Base-by-base conservation (phyloP, 768 basidiomycete species). In the Boletus sensibilis region DNA sequence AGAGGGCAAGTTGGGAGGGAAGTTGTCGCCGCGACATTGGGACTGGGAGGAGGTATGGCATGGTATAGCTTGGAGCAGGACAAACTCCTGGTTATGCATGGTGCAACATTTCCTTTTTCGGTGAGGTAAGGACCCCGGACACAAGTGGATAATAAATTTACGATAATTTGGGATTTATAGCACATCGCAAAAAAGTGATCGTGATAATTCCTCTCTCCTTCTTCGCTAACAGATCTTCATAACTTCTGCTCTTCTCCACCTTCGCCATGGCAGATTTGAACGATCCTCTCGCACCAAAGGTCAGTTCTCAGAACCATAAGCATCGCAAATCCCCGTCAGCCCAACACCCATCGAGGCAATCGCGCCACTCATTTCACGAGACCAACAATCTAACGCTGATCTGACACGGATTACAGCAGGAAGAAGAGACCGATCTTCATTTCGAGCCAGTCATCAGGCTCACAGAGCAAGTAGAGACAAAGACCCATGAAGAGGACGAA, bases 401-500 rank as follows among this genome's bases (percentile, higher is more conserved):
- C 68, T 68, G 55, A 58, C 64, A 23, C 52, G 57, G 40, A 60
- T 63, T 60, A 58, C 46, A 65, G 66, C 68, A 78, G 65, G 81
- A 85, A 57, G 94, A 96, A 73, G 92, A 94, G 74, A 67, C 80
- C 76, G 93, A 96, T 75, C 82, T 84, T 64, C 90, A 94, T 65
- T 98, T 94, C 75, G 95, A 97, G 76, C 97, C 97, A 49, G 92
- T 98, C 58, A 88, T 97, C 79, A 92, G 85, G 76, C 90, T 98
- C 75, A 96, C 94, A 9, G 90, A 99, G 75, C 87, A 92, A 71
- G 91, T 99, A 59, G 92, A 94, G 72, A 88, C 87, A 54, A 95
- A 95, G 85, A 98, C 96, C 8, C 77, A 82, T 69, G 97, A 99
- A 74, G 97, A 98, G 72, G 87, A 96, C 64, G 97, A 99, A 74